Conservation (phyloP, 257 asterid genomes). For the Solanum corneliomulleri region DNA sequence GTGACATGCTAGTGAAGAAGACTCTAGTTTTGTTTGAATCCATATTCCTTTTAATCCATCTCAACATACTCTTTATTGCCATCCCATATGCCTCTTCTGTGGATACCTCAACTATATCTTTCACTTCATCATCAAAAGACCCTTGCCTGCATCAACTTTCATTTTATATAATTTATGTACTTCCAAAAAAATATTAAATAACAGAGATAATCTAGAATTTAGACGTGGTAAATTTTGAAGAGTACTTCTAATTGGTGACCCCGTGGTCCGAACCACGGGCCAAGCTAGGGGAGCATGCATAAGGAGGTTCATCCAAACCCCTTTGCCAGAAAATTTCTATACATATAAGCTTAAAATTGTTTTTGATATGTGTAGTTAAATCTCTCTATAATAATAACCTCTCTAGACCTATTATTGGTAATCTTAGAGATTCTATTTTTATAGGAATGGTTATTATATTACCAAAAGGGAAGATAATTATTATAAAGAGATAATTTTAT, state of each 20-base stretch:
- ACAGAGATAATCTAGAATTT: not conserved
- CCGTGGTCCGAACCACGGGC: not conserved
- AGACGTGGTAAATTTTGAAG: not conserved
- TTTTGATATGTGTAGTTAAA: not conserved
- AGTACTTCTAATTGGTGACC: not conserved
- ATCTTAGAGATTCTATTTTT: not conserved
- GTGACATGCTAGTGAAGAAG: slow-evolving; percentile 5
- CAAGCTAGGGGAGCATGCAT: not conserved
- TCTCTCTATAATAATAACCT: not conserved
- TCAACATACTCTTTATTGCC: slow-evolving; percentile 2
- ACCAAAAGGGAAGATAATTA: not conserved
- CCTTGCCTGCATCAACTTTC: not conserved
- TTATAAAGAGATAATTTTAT: not conserved
- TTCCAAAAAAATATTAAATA: not conserved
- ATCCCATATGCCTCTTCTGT: not conserved
- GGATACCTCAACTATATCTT: not conserved
- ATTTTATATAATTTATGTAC: not conserved
- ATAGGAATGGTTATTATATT: not conserved
- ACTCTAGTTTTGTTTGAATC: not conserved
- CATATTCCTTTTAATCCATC: not conserved
- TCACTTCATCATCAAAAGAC: not conserved
- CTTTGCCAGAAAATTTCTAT: not conserved
- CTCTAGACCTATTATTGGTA: not conserved
- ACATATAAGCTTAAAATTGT: not conserved
- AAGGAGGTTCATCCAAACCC: not conserved